Evolutionary conservation across 1,139 yeast genomes (phyloP), one percentile per base, ranked within the genome.

Genomic region (Candida neerlandica): DNA sequence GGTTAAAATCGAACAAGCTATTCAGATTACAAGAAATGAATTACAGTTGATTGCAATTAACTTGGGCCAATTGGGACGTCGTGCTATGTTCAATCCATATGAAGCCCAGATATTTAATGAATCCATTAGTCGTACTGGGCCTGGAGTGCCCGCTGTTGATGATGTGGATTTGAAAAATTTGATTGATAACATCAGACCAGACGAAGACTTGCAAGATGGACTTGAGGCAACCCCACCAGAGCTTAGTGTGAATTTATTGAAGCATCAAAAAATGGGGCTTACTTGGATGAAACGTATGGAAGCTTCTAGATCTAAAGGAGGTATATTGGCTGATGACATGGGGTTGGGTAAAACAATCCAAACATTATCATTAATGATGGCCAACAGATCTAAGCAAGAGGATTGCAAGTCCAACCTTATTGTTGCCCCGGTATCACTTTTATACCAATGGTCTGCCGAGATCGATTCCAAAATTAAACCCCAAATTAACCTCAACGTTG

Each of bases 321-420:
- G 97, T 2, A 78, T 91, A 29, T 69, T 91, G 38, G 96, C 96
- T 0, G 97, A 91, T 69, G 97, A 89, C 70, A 91, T 91, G 97
- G 97, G 97, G 30, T 71, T 91, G 30, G 97, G 97, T 53, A 92
- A 91, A 65, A 91, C 97, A 0, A 84, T 91, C 40, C 97, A 91
- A 67, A 81, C 90, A 2, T 73, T 89, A 43, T 82, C 96, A 0
- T 65, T 89, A 44, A 82, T 90, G 59, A 61, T 89, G 51, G 77
- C 86, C 2, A 77, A 81, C 60, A 73, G 70, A 51, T 73, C 86
- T 0, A 51, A 58, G 12, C 67, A 70, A 26, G 58, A 56, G 9
- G 59, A 58, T 3, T 51, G 63, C 27, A 83, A 79, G 56, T 83
- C 94, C 0, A 89, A 86, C n/a, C 70, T 92, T 49, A 79, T 92